phyloP scores from a whole-genome alignment of 2,329 filamentous ascomycete genomes.

The Xylaria sp. region DNA sequence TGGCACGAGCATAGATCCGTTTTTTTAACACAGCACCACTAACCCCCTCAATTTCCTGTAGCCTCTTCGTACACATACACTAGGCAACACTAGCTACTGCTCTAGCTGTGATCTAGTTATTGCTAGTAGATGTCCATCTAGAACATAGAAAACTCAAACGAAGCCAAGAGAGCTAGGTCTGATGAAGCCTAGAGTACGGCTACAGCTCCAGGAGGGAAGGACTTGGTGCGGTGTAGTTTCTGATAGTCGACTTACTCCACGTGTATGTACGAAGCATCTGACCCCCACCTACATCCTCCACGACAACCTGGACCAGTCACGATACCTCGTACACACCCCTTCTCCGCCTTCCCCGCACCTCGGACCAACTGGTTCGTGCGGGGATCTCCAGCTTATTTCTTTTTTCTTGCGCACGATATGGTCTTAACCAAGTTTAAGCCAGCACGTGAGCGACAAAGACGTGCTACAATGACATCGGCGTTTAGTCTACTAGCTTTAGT shows the following conservation, averaged over 20 bases:
- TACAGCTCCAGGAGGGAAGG: neutral
- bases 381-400: too few relatives aligned
- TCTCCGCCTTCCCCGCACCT: constrained; percentile 5
- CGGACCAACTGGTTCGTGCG: neutral
- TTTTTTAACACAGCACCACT: neutral
- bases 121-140: too few relatives aligned
- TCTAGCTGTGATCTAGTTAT: too few relatives aligned
- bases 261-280: too few relatives aligned
- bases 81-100: neutral
- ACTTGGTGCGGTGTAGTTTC: neutral
- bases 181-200: neutral
- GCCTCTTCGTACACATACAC: neutral
- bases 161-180: neutral
- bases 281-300: neutral
- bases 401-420: too few relatives aligned
- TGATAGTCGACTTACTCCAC: neutral
- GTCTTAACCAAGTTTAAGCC: too few relatives aligned
- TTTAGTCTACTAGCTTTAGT: too few relatives aligned
- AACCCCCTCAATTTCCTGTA: neutral
- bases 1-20: too few relatives aligned
- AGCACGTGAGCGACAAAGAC: too few relatives aligned
- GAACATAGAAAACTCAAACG: neutral
- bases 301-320: too few relatives aligned
- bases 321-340: too few relatives aligned
- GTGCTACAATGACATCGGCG: too few relatives aligned